Conservation (phyloP, 2,329 filamentous ascomycete species). For the Diaporthe velutina region DNA sequence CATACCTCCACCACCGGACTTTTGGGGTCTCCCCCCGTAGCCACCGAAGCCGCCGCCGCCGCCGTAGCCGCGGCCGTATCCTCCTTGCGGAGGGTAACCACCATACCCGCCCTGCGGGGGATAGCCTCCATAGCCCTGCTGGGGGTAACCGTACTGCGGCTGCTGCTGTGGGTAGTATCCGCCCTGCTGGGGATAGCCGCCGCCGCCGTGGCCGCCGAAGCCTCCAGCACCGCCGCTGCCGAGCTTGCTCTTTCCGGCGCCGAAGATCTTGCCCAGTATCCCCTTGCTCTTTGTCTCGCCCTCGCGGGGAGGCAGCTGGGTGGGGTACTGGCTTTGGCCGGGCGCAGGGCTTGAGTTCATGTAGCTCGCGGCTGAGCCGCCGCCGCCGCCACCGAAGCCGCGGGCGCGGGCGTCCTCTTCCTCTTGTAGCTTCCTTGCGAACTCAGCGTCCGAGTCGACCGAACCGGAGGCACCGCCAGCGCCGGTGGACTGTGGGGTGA, state of each 20-base stretch:
- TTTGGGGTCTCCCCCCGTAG: constrained; percentile 48
- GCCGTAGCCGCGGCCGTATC: constrained; percentile 51
- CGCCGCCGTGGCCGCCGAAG: constrained; percentile 44
- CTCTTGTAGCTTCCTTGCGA: constrained; percentile 84
- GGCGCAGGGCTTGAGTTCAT: constrained; percentile 43
- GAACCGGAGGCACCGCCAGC: constrained; percentile 47
- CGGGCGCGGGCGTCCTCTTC: constrained; percentile 79
- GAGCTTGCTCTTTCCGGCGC: constrained; percentile 59
- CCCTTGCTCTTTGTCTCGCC: constrained; percentile 57
- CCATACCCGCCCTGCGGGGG: constrained; percentile 43
- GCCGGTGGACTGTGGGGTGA: constrained; percentile 60
- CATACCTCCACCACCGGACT: constrained; percentile 58
- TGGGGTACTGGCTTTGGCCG: constrained; percentile 48
- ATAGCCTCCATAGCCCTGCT: constrained; percentile 45
- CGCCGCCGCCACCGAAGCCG: constrained; percentile 45
- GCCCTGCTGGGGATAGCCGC: constrained; percentile 50
- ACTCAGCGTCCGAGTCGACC: constrained; percentile 75
- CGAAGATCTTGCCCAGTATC: constrained; percentile 66
- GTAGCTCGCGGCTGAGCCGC: constrained; percentile 53
- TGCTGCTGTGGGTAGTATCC: constrained; percentile 49
- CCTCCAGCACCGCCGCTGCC: constrained; percentile 47
- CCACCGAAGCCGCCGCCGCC: constrained; percentile 48
- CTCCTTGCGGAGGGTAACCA: constrained; percentile 45
- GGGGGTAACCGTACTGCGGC: constrained; percentile 49
- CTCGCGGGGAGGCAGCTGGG: constrained; percentile 59